Conservation (phyloP, 441 rosid genomes). For the Aleurites moluccanus region DNA sequence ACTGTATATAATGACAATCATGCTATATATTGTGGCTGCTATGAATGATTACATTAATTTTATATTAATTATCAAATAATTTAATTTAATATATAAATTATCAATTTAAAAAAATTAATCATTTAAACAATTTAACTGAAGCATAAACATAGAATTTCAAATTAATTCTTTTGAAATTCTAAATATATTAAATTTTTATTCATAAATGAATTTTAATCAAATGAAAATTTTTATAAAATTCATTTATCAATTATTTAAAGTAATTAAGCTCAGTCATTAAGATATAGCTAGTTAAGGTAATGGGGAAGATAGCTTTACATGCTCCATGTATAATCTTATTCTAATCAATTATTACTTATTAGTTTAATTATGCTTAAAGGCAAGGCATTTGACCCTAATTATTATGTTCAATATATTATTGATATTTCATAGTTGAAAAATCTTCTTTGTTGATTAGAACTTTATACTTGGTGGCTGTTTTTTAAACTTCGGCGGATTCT, state of each 20-base stretch:
- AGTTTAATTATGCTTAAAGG: conserved; percentile 1
- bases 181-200: too few species aligned
- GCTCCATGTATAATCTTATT: neutral
- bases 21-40: too few species aligned
- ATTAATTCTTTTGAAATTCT: too few species aligned
- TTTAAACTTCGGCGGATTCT: conserved; percentile 19
- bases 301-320: neutral
- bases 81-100: neutral
- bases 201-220: too few species aligned
- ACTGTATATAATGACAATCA: too few species aligned
- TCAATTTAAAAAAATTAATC: too few species aligned
- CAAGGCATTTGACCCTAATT: conserved; percentile 10
- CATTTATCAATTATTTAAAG: too few species aligned
- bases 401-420: neutral
- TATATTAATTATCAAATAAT: neutral
- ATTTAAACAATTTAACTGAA: too few species aligned
- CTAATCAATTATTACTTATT: neutral
- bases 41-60: neutral
- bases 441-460: neutral
- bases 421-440: neutral
- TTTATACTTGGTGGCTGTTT: conserved; percentile 17
- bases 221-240: too few species aligned
- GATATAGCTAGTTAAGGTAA: neutral
- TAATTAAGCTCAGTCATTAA: too few species aligned
- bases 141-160: too few species aligned